Conservation (phyloP, 192 early-diverging fungal species). For the Diversispora epigaea region DNA sequence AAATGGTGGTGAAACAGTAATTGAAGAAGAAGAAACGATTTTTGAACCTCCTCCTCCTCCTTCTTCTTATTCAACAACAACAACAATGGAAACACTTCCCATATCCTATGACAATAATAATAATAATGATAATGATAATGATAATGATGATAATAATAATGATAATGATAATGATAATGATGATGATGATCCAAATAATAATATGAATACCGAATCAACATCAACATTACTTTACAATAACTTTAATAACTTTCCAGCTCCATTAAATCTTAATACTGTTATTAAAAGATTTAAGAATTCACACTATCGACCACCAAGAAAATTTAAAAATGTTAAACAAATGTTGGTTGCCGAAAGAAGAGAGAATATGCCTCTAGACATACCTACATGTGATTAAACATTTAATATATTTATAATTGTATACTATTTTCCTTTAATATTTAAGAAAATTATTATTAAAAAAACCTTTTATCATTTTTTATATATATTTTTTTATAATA, state of each 20-base stretch:
- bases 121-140: no score
- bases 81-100: not conserved
- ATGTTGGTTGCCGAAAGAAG: constrained; percentile 70
- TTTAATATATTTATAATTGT: constrained; percentile 14
- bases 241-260: not conserved
- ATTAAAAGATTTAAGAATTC: constrained; percentile 74
- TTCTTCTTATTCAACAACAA: not conserved
- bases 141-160: no score
- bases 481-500: constrained; percentile 32
- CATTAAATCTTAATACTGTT: constrained; percentile 19
- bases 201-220: no score
- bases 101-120: no score
- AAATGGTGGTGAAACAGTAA: not conserved
- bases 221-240: no score
- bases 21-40: not conserved
- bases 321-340: constrained; percentile 81
- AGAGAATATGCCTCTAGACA: constrained; percentile 54
- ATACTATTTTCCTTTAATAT: constrained; percentile 51
- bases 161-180: no score
- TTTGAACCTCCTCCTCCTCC: not conserved
- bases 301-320: constrained; percentile 62
- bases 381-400: constrained; percentile 59
- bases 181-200: no score
- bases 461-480: not conserved
- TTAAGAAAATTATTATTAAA: constrained; percentile 42